These are phyloP conservation scores for Endoconidiophora polonica DNA, from an alignment of 2,329 filamentous ascomycete genomes.

Conservation along the genomic window DNA sequence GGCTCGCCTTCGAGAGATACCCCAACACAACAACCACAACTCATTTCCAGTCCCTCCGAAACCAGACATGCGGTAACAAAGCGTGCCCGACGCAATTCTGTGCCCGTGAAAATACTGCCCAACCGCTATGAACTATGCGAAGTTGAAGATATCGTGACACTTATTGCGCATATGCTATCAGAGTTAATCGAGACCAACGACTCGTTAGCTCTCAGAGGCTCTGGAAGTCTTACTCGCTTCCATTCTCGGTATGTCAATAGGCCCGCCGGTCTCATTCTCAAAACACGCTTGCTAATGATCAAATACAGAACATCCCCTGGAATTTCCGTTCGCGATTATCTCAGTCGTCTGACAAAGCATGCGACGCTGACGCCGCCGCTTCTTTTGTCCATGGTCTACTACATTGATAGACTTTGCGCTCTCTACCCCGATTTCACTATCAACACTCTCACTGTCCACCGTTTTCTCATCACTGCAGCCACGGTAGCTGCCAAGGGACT, in stretches of 20 bases:
- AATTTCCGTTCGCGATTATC: slow-evolving; percentile 87
- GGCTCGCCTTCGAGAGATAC: slow-evolving; percentile 3
- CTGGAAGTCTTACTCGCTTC: slow-evolving; percentile 75
- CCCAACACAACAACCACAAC: slow-evolving; percentile 19
- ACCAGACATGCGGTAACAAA: slow-evolving; percentile 22
- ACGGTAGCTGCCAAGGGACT: slow-evolving; percentile 93
- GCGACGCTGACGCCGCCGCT: slow-evolving; percentile 86
- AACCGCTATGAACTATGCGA: slow-evolving; percentile 65
- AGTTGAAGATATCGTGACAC: slow-evolving; percentile 69
- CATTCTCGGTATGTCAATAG: slow-evolving; percentile 56
- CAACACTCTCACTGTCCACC: slow-evolving; percentile 88
- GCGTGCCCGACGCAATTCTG: slow-evolving; percentile 33
- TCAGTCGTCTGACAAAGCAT: slow-evolving; percentile 82
- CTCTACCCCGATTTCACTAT: slow-evolving; percentile 92
- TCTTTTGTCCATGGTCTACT: slow-evolving; percentile 96
- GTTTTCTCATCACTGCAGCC: slow-evolving; percentile 87
- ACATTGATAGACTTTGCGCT: slow-evolving; percentile 86
- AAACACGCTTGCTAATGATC: background rate
- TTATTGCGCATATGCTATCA: slow-evolving; percentile 90
- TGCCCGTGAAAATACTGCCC: slow-evolving; percentile 45
- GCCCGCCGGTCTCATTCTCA: background rate
- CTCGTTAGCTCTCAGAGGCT: slow-evolving; percentile 54
- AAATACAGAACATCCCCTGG: slow-evolving; percentile 49
- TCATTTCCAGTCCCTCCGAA: background rate
- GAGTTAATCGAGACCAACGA: slow-evolving; percentile 93